Evolutionary conservation across 257 asterid species (phyloP).

Genomic region (Solanum peruvianum): DNA sequence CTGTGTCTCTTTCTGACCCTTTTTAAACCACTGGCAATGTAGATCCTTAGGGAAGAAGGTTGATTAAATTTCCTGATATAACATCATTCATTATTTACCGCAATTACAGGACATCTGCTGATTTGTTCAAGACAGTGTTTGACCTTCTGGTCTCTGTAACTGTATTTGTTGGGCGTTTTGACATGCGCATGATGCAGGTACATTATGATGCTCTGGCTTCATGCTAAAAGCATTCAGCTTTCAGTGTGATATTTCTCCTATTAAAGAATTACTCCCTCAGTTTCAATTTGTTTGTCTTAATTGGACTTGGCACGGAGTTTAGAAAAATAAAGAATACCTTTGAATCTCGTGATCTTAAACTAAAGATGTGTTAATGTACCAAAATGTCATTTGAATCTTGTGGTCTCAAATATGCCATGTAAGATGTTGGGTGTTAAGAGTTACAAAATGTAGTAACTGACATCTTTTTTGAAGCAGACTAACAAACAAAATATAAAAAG

Average conservation of each 20-base stretch:
- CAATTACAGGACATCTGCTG: slow-evolving; percentile 84
- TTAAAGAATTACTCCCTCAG: neutral
- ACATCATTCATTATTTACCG: slow-evolving; percentile 7
- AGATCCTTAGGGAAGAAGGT: neutral
- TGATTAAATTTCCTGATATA: neutral
- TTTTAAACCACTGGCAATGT: neutral
- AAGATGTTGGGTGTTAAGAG: neutral
- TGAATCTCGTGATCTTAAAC: neutral
- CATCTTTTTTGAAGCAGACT: neutral
- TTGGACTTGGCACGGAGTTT: neutral
- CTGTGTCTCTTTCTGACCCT: neutral
- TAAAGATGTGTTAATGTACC: neutral
- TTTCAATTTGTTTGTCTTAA: neutral
- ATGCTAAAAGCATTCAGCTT: neutral
- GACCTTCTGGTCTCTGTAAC: slow-evolving; percentile 95
- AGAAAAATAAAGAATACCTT: neutral
- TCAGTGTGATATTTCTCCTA: neutral
- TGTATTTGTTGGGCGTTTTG: slow-evolving; percentile 97
- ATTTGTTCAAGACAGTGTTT: slow-evolving; percentile 91
- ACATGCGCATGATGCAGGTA: slow-evolving; percentile 99
- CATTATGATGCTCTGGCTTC: neutral
- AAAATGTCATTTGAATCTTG: neutral
- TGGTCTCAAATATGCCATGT: neutral
- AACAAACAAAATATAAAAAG: neutral
- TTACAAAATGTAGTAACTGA: neutral